A percentile compares a stretch with the other conserved stretches of the same genome.
Conservation (phyloP, 768 basidiomycete species). For the Amanita polypyramis region DNA sequence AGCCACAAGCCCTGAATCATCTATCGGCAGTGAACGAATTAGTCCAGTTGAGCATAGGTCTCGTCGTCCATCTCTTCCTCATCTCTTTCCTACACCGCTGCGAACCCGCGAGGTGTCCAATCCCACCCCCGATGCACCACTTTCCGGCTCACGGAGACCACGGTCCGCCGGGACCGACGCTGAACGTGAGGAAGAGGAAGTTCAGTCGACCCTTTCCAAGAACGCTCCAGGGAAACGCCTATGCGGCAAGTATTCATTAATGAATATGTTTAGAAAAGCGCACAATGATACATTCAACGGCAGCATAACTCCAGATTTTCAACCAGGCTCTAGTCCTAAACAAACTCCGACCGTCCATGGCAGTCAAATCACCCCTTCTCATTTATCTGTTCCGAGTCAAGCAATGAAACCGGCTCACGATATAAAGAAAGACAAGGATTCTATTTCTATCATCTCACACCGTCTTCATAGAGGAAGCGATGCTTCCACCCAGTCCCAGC, state of each 20-base stretch:
- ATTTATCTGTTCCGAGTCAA: neutral
- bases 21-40: conserved; percentile 20
- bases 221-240: conserved; percentile 33
- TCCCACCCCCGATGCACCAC: conserved; percentile 17
- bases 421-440: neutral
- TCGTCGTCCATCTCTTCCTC: conserved; percentile 67
- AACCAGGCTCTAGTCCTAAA: neutral
- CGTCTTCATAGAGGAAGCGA: conserved; percentile 24
- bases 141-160: conserved; percentile 39
- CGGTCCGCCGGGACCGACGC: conserved; percentile 65
- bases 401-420: too few species aligned
- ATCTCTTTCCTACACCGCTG: conserved; percentile 29
- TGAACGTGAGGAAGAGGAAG: conserved; percentile 28
- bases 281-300: conserved; percentile 23
- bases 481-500: conserved; percentile 17
- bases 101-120: conserved; percentile 27
- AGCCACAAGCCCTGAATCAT: conserved; percentile 26
- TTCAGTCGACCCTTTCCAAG: conserved; percentile 21
- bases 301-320: neutral
- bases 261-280: conserved; percentile 64
- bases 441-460: conserved; percentile 12
- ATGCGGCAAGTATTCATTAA: conserved; percentile 62
- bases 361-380: neutral
- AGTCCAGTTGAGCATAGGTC: conserved; percentile 23
- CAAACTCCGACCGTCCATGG: neutral